Evolutionary conservation across 345 rosid species (phyloP), one percentile per base, ranked within the genome.

Genomic region (Limnanthes douglasii): DNA sequence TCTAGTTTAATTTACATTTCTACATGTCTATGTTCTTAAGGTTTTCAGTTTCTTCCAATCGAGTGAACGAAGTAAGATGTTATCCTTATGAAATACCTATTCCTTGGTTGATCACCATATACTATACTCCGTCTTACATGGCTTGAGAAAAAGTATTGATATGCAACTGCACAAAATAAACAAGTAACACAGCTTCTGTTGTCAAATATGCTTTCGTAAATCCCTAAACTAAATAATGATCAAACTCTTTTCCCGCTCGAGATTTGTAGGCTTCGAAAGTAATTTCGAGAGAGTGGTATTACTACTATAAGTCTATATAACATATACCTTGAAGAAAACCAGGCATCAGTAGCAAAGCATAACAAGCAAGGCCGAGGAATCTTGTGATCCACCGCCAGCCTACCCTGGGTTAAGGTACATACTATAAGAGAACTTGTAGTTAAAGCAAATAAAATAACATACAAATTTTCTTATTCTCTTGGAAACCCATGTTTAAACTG

Each of bases 81-180:
- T 18, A 20, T 21, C 13, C 22, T 18, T 18, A 39, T 46, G 28
- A 36, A 4, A 15, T 36, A 77, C 98, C 95, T 84, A 56, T 90
- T 90, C 66, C 98, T 74, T 3, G 98, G 98, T 61, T 80, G 82
- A 65, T 77, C 88, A 45, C 98, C 94, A 49, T 80, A 90, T 20
- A 80, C 84, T 48, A 90, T 42, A 65, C 94, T 69, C 43, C 94
- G 73, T 25, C 31, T 49, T 13, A 90, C 95, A 47, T 72, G 82
- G 14, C 56, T 49, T 1, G 98, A 84, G 72, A 66, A 77, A 59
- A 65, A 90, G 52, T 90, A 90, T 64, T 63, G 65, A 65, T 62
- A 80, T 13, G 75, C 95, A 61, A 90, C 98, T 90, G 72, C 57
- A 70, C 46, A 62, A 60, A 10, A 40, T 25, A 21, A 34, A 39